Evolutionary conservation across 2,329 filamentous ascomycete species (phyloP).

Genomic region (Pyrenochaeta sp.): DNA sequence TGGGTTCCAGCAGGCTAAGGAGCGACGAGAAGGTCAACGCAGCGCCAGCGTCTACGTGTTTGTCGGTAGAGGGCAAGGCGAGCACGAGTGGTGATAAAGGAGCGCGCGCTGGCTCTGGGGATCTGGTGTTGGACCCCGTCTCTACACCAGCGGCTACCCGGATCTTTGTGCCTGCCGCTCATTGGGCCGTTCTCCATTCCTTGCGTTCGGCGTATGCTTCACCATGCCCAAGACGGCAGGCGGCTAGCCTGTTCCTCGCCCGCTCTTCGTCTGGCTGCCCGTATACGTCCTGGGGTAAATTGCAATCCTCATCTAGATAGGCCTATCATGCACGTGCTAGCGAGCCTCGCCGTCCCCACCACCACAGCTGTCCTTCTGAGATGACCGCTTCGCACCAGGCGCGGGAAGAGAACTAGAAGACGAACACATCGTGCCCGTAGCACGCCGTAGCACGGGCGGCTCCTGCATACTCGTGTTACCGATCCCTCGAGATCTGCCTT

Average conservation of each 20-base stretch:
- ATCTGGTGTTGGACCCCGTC: conserved; percentile 10
- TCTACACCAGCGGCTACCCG: conserved; percentile 22
- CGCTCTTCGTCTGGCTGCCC: conserved; percentile 8
- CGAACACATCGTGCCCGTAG: not conserved
- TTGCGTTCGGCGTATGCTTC: conserved; percentile 27
- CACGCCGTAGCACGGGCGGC: conserved; percentile 30
- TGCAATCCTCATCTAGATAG: conserved; percentile 17
- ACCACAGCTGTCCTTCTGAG: not conserved
- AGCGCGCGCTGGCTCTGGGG: conserved; percentile 12
- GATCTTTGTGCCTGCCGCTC: conserved; percentile 17
- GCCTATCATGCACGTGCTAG: not conserved
- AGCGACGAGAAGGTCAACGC: conserved; percentile 30
- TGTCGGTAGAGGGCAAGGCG: conserved; percentile 17
- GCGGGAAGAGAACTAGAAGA: not conserved
- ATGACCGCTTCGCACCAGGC: not conserved
- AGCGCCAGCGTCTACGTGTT: conserved; percentile 40
- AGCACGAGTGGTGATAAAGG: conserved; percentile 39
- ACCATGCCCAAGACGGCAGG: conserved; percentile 27
- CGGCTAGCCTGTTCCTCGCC: conserved; percentile 37
- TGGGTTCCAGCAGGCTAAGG: conserved; percentile 20
- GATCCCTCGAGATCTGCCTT: conserved; percentile 12
- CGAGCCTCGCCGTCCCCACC: conserved; percentile 9
- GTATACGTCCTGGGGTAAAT: conserved; percentile 27
- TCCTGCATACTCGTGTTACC: conserved; percentile 18
- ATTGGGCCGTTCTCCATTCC: conserved; percentile 21